phyloP scores from a whole-genome alignment of 2,329 filamentous ascomycete species.

The Ophiosphaerella korrae region DNA sequence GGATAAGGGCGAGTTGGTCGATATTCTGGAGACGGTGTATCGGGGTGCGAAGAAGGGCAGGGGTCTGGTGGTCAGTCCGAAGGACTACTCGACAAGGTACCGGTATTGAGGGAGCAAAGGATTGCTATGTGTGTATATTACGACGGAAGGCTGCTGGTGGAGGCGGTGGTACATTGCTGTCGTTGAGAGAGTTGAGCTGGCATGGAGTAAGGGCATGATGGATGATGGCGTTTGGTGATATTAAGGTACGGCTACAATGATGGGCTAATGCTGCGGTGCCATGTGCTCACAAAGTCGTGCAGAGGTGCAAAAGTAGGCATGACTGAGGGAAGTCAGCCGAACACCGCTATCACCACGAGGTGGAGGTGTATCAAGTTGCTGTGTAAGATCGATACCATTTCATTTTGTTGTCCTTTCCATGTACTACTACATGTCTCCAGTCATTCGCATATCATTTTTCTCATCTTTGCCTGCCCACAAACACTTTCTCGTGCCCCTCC shows the following conservation, averaged over 20 bases:
- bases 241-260: constrained; percentile 14
- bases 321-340: no score
- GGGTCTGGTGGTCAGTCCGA: constrained; percentile 94
- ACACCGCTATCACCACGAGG: no score
- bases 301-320: not conserved
- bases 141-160: no score
- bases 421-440: constrained; percentile 1
- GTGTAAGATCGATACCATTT: not conserved
- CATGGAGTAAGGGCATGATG: not conserved
- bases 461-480: constrained; percentile 67
- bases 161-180: not conserved
- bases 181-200: not conserved
- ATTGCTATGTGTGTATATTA: not conserved
- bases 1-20: constrained; percentile 97
- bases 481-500: constrained; percentile 82
- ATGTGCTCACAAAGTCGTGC: constrained; percentile 8
- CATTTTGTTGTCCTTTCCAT: not conserved
- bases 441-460: not conserved
- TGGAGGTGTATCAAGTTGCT: no score
- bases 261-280: not conserved
- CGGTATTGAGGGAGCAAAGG: constrained; percentile 57
- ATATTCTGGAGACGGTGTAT: constrained; percentile 98
- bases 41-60: constrained; percentile 97
- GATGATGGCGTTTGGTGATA: constrained; percentile 6
- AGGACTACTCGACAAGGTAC: constrained; percentile 76